A percentile compares a stretch with the other conserved stretches of the same genome.
phyloP scores from a whole-genome alignment of 1,139 yeast species.

The Yamadazyma atlantica region DNA sequence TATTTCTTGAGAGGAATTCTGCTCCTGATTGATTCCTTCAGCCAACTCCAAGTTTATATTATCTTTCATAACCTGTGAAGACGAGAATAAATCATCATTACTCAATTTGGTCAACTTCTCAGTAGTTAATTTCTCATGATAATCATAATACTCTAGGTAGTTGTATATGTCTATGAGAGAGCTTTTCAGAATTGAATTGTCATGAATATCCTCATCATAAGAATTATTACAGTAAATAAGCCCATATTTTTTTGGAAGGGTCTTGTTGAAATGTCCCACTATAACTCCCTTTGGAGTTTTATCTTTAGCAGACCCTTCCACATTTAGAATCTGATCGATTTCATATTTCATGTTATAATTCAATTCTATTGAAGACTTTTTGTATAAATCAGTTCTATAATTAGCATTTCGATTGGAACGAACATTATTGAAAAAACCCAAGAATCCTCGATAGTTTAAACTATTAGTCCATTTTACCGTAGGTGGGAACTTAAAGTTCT shows the following conservation, averaged over 20 bases:
- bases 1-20: slow-evolving; percentile 5
- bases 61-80: slow-evolving; percentile 14
- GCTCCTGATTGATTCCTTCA: slow-evolving; percentile 11
- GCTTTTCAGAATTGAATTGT: slow-evolving; percentile 11
- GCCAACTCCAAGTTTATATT: slow-evolving; percentile 13
- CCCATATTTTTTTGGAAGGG: slow-evolving; percentile 34
- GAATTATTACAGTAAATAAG: slow-evolving; percentile 22
- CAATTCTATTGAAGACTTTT: slow-evolving; percentile 32
- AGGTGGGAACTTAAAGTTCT: slow-evolving; percentile 22
- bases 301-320: slow-evolving; percentile 1
- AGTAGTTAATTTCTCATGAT: slow-evolving; percentile 27
- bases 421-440: slow-evolving; percentile 27
- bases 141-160: slow-evolving; percentile 35
- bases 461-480: slow-evolving; percentile 39
- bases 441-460: slow-evolving; percentile 36
- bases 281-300: slow-evolving; percentile 25
- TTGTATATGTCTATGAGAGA: slow-evolving; percentile 29
- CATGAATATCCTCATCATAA: slow-evolving; percentile 8
- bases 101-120: slow-evolving; percentile 18
- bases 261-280: slow-evolving; percentile 25
- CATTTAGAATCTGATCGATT: slow-evolving; percentile 18
- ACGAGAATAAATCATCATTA: slow-evolving; percentile 20
- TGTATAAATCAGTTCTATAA: slow-evolving; percentile 15
- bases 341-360: slow-evolving; percentile 17
- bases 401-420: not conserved